Evolutionary conservation across 371 early-diverging fungal genomes (phyloP), one percentile per base, ranked within the genome.

Genomic region (Encephalitozoon cuniculi): DNA sequence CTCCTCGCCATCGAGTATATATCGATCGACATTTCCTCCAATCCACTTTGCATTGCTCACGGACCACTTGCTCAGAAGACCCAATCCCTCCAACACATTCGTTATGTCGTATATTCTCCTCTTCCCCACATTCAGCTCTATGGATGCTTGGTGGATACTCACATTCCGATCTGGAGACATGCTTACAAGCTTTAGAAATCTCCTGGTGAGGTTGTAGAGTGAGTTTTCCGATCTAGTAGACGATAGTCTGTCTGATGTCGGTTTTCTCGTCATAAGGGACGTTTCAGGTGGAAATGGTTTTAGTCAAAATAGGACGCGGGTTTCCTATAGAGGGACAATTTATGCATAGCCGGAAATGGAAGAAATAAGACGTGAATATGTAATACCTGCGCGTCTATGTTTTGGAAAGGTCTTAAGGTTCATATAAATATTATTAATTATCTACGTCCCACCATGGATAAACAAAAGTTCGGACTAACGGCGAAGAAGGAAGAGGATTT

Each of bases 81-180:
- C 87, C 64, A 92, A 87, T 15, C 91, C 91, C 82, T 92, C 91
- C 44, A 92, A 83, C 11, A 91, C 90, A 77, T 91, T 91, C 64
- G 91, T 91, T 63, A 92, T 91, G 75, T 92, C 92, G 76, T 92
- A 92, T 43, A 92, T 89, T 43, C 92, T 86, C 77, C 92, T 86
- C 80, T 92, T 92, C 77, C 89, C 88, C 21, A 91, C 91, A 7
- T 87, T 85, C 26, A 92, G 87, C 44, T 87, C 85, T 21, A 79
- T 78, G 0, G 91, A 90, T 6, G 91, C 91, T 44, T 84, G 79
- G 69, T 89, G 90, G 53, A 90, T 82, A 79, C 91, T 91, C 44
- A 91, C 79, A 26, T 87, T 87, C 0, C 88, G 88, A 25, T 89
- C 86, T 52, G 86, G 83, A 49, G 89, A 86, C n/a, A 87, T 84